Base-by-base conservation (phyloP, 2,329 filamentous ascomycete genomes). In the Trichoderma lentiforme region DNA sequence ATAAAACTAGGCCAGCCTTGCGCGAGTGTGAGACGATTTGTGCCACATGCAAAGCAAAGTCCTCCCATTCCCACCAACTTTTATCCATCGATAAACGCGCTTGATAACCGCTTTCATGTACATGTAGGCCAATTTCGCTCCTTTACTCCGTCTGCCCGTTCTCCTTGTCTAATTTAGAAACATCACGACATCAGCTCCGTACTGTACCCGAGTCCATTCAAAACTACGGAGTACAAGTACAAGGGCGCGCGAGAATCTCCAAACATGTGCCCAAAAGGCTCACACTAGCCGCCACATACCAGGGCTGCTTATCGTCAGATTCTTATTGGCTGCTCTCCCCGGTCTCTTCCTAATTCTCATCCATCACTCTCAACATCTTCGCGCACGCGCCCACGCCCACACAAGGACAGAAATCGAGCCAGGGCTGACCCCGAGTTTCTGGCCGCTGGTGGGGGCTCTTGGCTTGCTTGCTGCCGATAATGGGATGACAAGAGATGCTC, bases 241-340 rank as follows among this genome's bases (percentile, higher is more conserved):
- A 36, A 36, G 34, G 36, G 28, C 66, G n/a, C 36, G 34, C 34
- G 0, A 51, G 14, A 47, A 34, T 65, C 62, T 32, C 43, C 43
- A 65, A 32, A 32, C 28, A 60, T 51, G 26, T 60, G 36, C 36
- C 66, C 36, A 36, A 62, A 53, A 24, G 67, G 26, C 67, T 61
- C 67, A 62, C 58, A 71, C 68, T 71, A 71, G 68, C 68, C 68
- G 30, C 68, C 68, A 71, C 68, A 51, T 34, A 7, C 47, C 32
- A 64, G 68, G 36, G 64, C 64, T 28, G 63, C 68, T 71, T 71
- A 71, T 71, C 68, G 68, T 64, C 61, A n/a, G 14, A 15, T 6
- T 32, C n/a, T 64, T 30, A 71, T 71, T 71, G 68, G 68, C 60
- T 58, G 32, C 47, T 9, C 24, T 32, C 68, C 61, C 60, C 15